Conservation (phyloP, 371 early-diverging fungal species). For the Neoconidiobolus thromboides region DNA sequence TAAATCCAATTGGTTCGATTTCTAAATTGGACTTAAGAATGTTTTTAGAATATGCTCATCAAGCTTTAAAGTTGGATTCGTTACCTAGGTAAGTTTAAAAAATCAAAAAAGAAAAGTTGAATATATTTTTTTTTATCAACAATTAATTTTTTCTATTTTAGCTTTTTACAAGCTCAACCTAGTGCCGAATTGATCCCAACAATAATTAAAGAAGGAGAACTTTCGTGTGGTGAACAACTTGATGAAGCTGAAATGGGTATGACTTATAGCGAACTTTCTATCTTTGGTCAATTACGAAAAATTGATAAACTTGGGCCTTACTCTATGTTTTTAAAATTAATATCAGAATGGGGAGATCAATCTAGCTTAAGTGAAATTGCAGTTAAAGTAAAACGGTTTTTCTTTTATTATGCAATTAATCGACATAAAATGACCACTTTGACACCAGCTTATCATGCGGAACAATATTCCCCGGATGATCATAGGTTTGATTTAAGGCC, state of each 20-base stretch:
- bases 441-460: constrained; percentile 92
- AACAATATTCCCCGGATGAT: constrained; percentile 88
- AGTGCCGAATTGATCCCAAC: constrained; percentile 87
- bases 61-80: constrained; percentile 43
- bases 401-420: constrained; percentile 89
- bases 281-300: constrained; percentile 81
- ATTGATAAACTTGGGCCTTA: constrained; percentile 75
- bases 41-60: constrained; percentile 54
- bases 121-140: background rate
- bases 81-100: constrained; percentile 24
- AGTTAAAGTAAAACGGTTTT: constrained; percentile 83
- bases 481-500: constrained; percentile 92
- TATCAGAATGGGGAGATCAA: constrained; percentile 48
- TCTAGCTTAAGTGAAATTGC: constrained; percentile 32
- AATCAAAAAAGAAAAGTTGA: too few relatives aligned
- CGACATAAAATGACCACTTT: constrained; percentile 94
- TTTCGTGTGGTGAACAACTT: background rate
- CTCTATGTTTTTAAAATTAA: constrained; percentile 71
- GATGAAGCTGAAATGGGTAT: constrained; percentile 80
- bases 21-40: constrained; percentile 73
- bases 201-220: constrained; percentile 18
- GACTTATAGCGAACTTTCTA: constrained; percentile 83
- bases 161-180: constrained; percentile 75
- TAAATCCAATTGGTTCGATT: constrained; percentile 93
- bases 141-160: constrained; percentile 9